phyloP scores from a whole-genome alignment of 768 basidiomycete genomes.

The Lyophyllum decastes region DNA sequence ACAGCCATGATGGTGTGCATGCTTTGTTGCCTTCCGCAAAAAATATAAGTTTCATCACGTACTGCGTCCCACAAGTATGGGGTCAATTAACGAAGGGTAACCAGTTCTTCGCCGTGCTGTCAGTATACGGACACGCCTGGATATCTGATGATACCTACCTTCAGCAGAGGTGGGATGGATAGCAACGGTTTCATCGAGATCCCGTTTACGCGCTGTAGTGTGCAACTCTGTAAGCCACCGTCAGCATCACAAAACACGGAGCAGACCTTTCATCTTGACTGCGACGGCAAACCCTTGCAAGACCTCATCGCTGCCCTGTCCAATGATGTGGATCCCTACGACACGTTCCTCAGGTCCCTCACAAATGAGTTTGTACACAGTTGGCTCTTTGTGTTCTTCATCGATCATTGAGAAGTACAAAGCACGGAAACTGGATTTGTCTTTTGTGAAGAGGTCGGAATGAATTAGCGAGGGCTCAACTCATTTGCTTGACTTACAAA shows the following conservation, averaged over 20 bases:
- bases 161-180: constrained; percentile 90
- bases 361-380: constrained; percentile 89
- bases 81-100: constrained; percentile 37
- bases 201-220: constrained; percentile 65
- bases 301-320: constrained; percentile 89
- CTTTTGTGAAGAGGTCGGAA: constrained; percentile 34
- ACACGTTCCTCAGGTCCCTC: constrained; percentile 90
- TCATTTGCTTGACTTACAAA: constrained; percentile 61
- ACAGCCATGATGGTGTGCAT: too few relatives aligned
- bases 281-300: constrained; percentile 98
- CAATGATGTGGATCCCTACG: constrained; percentile 95
- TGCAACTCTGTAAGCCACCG: constrained; percentile 1
- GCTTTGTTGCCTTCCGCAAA: constrained; percentile 1
- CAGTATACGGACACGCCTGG: constrained; percentile 9
- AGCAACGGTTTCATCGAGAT: constrained; percentile 87
- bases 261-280: constrained; percentile 85
- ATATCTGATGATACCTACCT: constrained; percentile 44
- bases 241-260: background rate
- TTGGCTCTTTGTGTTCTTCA: constrained; percentile 92
- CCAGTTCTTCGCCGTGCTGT: constrained; percentile 45
- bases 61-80: background rate
- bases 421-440: constrained; percentile 78
- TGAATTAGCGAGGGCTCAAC: background rate
- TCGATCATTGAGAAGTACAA: constrained; percentile 92
- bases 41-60: constrained; percentile 4